Evolutionary conservation across 345 rosid species (phyloP).

Genomic region (Noccaea caerulescens): DNA sequence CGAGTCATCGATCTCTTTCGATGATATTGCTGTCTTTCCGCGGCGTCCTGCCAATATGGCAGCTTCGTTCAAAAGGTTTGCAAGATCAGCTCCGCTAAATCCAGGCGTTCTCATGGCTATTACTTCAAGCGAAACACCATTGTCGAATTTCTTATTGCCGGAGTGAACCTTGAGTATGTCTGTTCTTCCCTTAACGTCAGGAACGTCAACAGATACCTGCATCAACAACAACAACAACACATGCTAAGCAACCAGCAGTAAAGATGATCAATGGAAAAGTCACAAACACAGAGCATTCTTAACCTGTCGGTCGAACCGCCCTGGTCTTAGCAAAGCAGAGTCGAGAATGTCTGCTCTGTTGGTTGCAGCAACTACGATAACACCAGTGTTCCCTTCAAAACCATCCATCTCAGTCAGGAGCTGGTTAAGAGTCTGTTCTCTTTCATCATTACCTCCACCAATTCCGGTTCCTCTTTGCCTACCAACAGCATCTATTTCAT

Average conservation of each 20-base stretch:
- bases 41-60: conserved; percentile 95
- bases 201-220: conserved; percentile 96
- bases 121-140: conserved; percentile 85
- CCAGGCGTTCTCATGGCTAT: conserved; percentile 98
- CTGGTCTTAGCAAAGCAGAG: conserved; percentile 89
- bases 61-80: conserved; percentile 94
- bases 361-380: conserved; percentile 92
- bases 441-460: conserved; percentile 95
- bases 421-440: conserved; percentile 94
- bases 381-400: conserved; percentile 90
- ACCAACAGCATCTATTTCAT: conserved; percentile 98
- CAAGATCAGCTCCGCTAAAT: conserved; percentile 97
- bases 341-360: conserved; percentile 92
- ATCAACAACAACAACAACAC: conserved; percentile 23
- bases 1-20: conserved; percentile 92
- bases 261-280: conserved; percentile 23
- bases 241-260: conserved; percentile 26
- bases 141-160: conserved; percentile 88
- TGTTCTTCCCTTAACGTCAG: conserved; percentile 86
- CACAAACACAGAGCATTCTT: background rate
- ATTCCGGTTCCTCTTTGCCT: conserved; percentile 93
- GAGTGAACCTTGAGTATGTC: conserved; percentile 90
- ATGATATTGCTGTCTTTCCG: conserved; percentile 80
- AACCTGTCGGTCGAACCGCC: conserved; percentile 95
- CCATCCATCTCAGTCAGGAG: conserved; percentile 98